phyloP scores from a whole-genome alignment of 2,329 filamentous ascomycete genomes.

The Stachybotrys echinatus region DNA sequence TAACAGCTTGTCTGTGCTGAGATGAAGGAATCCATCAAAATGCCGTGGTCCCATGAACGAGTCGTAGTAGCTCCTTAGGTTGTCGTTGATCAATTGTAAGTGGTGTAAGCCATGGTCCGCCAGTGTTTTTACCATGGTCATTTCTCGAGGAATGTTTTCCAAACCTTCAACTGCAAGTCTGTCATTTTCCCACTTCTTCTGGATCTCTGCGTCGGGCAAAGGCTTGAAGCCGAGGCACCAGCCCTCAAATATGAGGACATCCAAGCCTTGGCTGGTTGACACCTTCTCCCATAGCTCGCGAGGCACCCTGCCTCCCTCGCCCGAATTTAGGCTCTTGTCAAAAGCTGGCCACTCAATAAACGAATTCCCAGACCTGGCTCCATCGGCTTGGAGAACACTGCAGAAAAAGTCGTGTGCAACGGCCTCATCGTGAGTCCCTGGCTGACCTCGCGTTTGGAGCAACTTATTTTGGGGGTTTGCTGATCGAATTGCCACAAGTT shows the following conservation, averaged over 20 bases:
- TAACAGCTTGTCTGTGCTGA: conserved; percentile 13
- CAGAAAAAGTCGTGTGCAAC: conserved; percentile 9
- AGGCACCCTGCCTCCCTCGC: conserved; percentile 13
- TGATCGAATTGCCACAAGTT: conserved; percentile 12
- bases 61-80: conserved; percentile 12
- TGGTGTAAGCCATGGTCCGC: conserved; percentile 10
- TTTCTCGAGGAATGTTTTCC: not conserved
- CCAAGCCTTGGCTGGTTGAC: conserved; percentile 3
- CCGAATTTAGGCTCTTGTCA: conserved; percentile 15
- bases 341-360: conserved; percentile 14
- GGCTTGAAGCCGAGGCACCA: conserved; percentile 17
- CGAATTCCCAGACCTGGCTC: not conserved
- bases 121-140: conserved; percentile 6
- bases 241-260: conserved; percentile 18
- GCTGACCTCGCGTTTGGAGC: conserved; percentile 13
- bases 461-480: conserved; percentile 12
- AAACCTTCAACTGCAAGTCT: conserved; percentile 3
- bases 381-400: conserved; percentile 3
- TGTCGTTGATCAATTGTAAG: conserved; percentile 14
- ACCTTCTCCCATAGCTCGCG: conserved; percentile 12
- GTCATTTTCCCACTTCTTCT: conserved; percentile 11
- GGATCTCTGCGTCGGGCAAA: conserved; percentile 6
- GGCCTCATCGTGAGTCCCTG: conserved; percentile 14
- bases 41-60: conserved; percentile 11
- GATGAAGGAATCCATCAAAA: conserved; percentile 14